phyloP scores from a whole-genome alignment of 495 filamentous ascomycete genomes.

The Staphylotrichum longicolle region DNA sequence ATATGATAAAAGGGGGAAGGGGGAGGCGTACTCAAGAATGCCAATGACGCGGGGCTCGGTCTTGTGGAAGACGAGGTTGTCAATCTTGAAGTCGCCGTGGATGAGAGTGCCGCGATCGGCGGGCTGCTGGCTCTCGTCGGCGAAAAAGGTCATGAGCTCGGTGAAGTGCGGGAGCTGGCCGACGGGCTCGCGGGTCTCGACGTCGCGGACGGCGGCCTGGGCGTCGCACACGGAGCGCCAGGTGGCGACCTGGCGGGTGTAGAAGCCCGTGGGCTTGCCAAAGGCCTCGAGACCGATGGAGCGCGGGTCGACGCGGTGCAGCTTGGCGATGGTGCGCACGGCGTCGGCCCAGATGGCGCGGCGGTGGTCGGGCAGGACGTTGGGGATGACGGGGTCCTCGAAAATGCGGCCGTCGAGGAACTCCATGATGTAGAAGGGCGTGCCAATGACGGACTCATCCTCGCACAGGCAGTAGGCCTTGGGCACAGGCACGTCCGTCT shows the following conservation, averaged over 20 bases:
- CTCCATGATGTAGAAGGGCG: conserved; percentile 94
- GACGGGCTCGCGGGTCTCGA: conserved; percentile 71
- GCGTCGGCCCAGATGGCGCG: conserved; percentile 83
- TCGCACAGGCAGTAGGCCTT: conserved; percentile 83
- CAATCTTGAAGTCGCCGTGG: conserved; percentile 97
- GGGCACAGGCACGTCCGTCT: conserved; percentile 82
- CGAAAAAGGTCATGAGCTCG: conserved; percentile 77
- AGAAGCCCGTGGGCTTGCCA: conserved; percentile 76
- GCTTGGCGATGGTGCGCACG: conserved; percentile 74
- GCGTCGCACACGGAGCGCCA: conserved; percentile 72
- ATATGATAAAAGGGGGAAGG: background rate
- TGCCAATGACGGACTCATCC: conserved; percentile 74
- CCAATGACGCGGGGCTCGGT: conserved; percentile 87
- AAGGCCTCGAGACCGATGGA: conserved; percentile 65
- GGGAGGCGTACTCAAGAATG: conserved; percentile 69
- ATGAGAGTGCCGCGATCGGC: conserved; percentile 74
- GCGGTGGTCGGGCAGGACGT: conserved; percentile 65
- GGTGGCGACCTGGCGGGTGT: conserved; percentile 80
- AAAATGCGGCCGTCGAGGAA: conserved; percentile 91
- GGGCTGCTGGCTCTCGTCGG: conserved; percentile 64
- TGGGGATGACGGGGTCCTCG: conserved; percentile 80
- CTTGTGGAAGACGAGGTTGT: conserved; percentile 92
- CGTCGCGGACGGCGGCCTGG: conserved; percentile 71
- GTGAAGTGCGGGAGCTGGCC: conserved; percentile 80
- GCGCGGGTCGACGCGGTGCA: conserved; percentile 71